Evolutionary conservation across 1,139 yeast species (phyloP).

Genomic region (Hanseniaspora sp.): DNA sequence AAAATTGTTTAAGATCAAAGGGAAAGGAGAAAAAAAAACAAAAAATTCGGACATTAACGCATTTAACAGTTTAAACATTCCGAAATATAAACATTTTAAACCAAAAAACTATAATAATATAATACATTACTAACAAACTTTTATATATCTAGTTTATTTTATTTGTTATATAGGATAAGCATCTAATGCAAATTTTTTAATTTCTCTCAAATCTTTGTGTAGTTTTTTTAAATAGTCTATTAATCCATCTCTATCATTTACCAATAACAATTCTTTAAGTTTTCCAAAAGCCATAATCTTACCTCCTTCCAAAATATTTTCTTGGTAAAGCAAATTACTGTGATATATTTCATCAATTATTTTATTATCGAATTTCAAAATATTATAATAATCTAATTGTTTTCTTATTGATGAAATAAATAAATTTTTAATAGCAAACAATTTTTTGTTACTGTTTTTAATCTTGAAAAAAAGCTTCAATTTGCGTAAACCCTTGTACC

Average conservation of each 20-base stretch:
- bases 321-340: conserved; percentile 1
- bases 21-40: background rate
- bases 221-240: conserved; percentile 1
- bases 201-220: conserved; percentile 4
- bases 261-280: background rate
- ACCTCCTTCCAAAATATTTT: conserved; percentile 29
- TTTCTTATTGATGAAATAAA: conserved; percentile 25
- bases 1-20: background rate
- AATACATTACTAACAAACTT: background rate
- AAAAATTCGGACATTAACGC: too few species aligned
- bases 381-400: background rate
- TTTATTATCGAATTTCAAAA: background rate
- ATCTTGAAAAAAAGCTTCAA: conserved; percentile 47
- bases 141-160: background rate
- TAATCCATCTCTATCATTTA: conserved; percentile 4
- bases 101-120: background rate
- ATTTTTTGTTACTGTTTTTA: conserved; percentile 43
- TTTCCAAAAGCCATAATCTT: conserved; percentile 9
- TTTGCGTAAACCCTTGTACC: conserved; percentile 54
- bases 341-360: background rate
- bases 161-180: conserved; percentile 2
- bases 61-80: too few species aligned
- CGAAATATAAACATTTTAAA: background rate
- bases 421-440: conserved; percentile 41
- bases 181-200: conserved; percentile 7